phyloP scores from a whole-genome alignment of 495 filamentous ascomycete genomes.

The Tuber magnatum region DNA sequence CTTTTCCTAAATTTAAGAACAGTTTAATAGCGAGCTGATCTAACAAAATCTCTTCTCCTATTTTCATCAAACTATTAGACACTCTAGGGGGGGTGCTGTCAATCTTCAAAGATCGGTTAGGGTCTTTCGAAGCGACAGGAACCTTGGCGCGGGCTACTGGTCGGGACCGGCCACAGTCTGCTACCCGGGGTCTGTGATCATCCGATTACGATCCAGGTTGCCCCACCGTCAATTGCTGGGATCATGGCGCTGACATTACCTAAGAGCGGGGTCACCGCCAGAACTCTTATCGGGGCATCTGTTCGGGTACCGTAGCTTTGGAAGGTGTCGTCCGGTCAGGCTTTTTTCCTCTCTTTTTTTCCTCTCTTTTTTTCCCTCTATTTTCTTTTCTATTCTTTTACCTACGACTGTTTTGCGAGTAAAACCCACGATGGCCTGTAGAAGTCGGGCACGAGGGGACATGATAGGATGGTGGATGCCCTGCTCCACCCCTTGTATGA shows the following conservation, averaged over 20 bases:
- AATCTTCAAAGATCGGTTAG: too few species aligned
- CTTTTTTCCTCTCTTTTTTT: conserved; percentile 11
- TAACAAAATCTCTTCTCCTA: too few species aligned
- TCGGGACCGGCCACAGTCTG: neutral
- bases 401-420: conserved; percentile 6
- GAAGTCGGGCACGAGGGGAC: neutral
- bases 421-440: conserved; percentile 6
- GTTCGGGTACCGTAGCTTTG: neutral
- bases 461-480: neutral
- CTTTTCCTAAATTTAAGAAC: too few species aligned
- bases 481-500: neutral
- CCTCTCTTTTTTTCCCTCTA: conserved; percentile 1
- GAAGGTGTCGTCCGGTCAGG: conserved; percentile 5
- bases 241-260: conserved; percentile 24
- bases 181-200: neutral
- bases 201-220: neutral
- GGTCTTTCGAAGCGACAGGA: too few species aligned
- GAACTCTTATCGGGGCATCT: conserved; percentile 24
- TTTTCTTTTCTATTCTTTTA: conserved; percentile 6
- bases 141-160: too few species aligned
- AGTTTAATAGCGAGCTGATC: too few species aligned
- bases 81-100: too few species aligned
- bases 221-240: conserved; percentile 31
- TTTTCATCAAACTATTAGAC: too few species aligned
- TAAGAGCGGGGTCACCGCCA: conserved; percentile 33